These are phyloP conservation scores for Musa schizocarpa DNA, from an alignment of 176 grass and related monocot genomes.

Conservation along the genomic window DNA sequence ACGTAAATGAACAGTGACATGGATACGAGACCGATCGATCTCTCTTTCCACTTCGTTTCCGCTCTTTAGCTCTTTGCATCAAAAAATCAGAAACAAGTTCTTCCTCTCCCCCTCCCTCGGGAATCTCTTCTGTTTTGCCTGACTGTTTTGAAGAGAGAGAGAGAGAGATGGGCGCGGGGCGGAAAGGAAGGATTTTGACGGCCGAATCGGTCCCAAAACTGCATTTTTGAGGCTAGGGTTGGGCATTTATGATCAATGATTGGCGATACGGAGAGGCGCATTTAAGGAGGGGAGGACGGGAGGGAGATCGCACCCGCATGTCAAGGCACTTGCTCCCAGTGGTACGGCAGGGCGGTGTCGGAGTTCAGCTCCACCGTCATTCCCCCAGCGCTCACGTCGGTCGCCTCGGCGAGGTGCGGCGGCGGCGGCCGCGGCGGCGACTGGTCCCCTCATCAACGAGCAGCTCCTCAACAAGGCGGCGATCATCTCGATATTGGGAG, in stretches of 20 bases:
- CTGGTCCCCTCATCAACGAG: constrained; percentile 25
- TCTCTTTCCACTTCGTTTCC: too few relatives aligned
- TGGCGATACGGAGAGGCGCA: background rate
- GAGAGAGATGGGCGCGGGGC: background rate
- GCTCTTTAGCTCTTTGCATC: too few relatives aligned
- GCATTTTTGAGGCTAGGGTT: background rate
- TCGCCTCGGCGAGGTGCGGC: constrained; percentile 13
- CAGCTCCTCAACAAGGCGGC: constrained; percentile 9
- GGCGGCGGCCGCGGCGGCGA: background rate
- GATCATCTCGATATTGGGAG: background rate
- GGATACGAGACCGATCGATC: too few relatives aligned
- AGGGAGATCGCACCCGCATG: constrained; percentile 48
- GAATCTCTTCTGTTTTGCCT: too few relatives aligned
- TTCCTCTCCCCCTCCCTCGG: too few relatives aligned
- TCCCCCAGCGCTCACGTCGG: constrained; percentile 31
- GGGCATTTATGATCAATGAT: background rate
- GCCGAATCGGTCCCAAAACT: background rate
- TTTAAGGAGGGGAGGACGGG: background rate
- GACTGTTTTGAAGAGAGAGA: too few relatives aligned
- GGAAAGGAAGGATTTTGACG: background rate
- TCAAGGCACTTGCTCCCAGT: constrained; percentile 98
- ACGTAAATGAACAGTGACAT: background rate
- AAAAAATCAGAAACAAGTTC: too few relatives aligned
- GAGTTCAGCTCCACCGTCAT: constrained; percentile 92
- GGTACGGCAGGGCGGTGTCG: constrained; percentile 66